Percentiles rank a stretch among this genome's conserved stretches.
Evolutionary conservation across 495 filamentous ascomycete genomes (phyloP).

Genomic region (Parachaetomium inaequale): DNA sequence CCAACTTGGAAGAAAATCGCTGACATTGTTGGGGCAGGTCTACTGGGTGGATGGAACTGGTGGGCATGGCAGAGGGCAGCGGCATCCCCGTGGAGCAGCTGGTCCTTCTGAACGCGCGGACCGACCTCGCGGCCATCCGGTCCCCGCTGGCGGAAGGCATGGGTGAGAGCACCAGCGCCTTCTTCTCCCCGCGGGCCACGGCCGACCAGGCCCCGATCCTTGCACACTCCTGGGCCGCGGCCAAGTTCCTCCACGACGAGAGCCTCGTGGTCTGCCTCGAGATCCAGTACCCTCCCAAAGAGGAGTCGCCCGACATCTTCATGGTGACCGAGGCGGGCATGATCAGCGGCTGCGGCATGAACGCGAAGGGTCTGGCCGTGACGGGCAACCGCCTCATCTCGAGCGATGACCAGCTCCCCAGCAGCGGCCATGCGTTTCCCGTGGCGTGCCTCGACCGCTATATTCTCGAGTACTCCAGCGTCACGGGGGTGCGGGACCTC

Average conservation of each 20-base stretch:
- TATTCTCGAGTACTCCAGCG: neutral
- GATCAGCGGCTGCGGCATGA: conserved; percentile 30
- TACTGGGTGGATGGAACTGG: neutral
- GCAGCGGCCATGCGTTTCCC: neutral
- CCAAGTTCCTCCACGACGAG: conserved; percentile 6
- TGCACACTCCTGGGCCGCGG: conserved; percentile 12
- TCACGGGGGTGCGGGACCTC: neutral
- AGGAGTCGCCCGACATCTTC: conserved; percentile 24
- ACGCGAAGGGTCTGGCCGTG: conserved; percentile 23
- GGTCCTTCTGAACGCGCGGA: conserved; percentile 5
- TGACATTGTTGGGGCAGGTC: too few relatives aligned
- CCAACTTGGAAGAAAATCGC: too few relatives aligned
- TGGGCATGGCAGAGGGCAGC: neutral
- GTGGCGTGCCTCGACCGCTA: neutral
- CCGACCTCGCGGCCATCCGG: neutral
- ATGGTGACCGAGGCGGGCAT: conserved; percentile 33
- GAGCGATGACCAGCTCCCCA: neutral
- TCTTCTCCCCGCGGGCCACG: neutral
- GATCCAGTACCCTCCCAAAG: conserved; percentile 21
- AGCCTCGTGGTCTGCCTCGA: conserved; percentile 30
- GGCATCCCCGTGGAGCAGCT: neutral
- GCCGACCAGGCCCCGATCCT: neutral
- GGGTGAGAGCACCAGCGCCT: conserved; percentile 6
- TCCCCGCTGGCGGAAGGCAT: neutral
- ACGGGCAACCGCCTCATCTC: conserved; percentile 27